Evolutionary conservation across 164 flowering plant species (phyloP).

Genomic region (Kingdonia uniflora): DNA sequence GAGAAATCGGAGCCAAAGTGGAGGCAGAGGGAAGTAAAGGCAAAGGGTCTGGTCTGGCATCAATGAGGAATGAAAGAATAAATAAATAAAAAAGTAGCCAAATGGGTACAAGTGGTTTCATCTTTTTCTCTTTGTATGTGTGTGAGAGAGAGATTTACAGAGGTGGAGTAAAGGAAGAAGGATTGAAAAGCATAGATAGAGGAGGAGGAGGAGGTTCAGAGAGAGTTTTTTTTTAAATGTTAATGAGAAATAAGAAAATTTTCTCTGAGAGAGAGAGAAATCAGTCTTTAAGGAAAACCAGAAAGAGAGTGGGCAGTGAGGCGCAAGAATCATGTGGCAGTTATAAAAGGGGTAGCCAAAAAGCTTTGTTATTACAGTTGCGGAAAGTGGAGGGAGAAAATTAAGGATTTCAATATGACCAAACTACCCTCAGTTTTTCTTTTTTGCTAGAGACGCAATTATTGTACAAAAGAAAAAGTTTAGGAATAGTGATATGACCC

Average conservation of each 20-base stretch:
- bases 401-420: too few species aligned
- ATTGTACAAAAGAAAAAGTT: too few species aligned
- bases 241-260: neutral
- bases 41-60: conserved; percentile 18
- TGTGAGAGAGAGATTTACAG: neutral
- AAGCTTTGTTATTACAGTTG: conserved; percentile 10
- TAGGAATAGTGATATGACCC: too few species aligned
- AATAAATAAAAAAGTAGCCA: conserved; percentile 8
- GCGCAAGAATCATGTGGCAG: conserved; percentile 21
- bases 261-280: neutral
- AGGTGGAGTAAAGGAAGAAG: neutral
- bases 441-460: too few species aligned
- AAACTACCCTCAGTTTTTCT: too few species aligned
- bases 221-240: conserved; percentile 4
- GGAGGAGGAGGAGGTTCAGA: too few species aligned
- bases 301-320: conserved; percentile 1
- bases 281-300: conserved; percentile 4
- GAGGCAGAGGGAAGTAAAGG: conserved; percentile 16
- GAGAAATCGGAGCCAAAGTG: conserved; percentile 15
- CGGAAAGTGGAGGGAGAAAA: neutral
- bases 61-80: conserved; percentile 1
- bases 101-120: conserved; percentile 14
- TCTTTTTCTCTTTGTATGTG: neutral
- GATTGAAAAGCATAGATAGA: conserved; percentile 2
- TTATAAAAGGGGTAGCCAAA: conserved; percentile 16